Base-by-base conservation (phyloP, 768 basidiomycete genomes). In the Kwoniella sp. region DNA sequence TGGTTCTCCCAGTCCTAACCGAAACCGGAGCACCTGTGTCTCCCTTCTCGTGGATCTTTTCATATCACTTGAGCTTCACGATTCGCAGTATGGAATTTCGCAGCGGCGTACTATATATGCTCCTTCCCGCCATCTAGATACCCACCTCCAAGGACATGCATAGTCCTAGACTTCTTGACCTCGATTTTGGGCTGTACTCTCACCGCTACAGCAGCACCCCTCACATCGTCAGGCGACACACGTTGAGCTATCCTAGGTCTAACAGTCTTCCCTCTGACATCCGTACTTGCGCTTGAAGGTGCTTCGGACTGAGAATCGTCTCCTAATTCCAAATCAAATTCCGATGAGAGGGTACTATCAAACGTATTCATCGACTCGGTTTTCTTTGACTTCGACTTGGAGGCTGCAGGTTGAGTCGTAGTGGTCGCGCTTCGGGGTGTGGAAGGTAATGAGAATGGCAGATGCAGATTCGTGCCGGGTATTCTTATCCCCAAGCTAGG, bases 71-170 rank as follows among this genome's bases (percentile, higher is more conserved):
- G n/a, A n/a, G n/a, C n/a, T n/a, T n/a, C n/a, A n/a, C n/a, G n/a
- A n/a, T n/a, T n/a, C n/a, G n/a, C n/a, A n/a, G n/a, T n/a, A n/a
- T n/a, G n/a, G n/a, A n/a, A n/a, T n/a, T n/a, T n/a, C n/a, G n/a
- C n/a, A n/a, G 13, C 33, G 33, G 5, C 13, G 33, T 6, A 13
- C 8, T 27, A 22, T 6, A 47, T 44, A 44, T 44, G 27, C 57
- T 69, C 68, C n/a, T 25, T 54, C n/a, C 60, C 68, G 1, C 64
- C 64, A 56, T 56, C 57, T 44, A 69, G 30, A 53, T 62, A 63
- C 17, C 27, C 27, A 15, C 68, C 68, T 8, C 68, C 68, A 7
- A 66, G 55, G 2, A 66, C 53, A 25, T 30, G 24, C 19, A 21
- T 55, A 22, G 22, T 33, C 3, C 40, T 9, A 6, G 40, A 10